These are phyloP conservation scores for Talaromyces funiculosus DNA, from an alignment of 2,329 filamentous ascomycete species.

Conservation along the genomic window DNA sequence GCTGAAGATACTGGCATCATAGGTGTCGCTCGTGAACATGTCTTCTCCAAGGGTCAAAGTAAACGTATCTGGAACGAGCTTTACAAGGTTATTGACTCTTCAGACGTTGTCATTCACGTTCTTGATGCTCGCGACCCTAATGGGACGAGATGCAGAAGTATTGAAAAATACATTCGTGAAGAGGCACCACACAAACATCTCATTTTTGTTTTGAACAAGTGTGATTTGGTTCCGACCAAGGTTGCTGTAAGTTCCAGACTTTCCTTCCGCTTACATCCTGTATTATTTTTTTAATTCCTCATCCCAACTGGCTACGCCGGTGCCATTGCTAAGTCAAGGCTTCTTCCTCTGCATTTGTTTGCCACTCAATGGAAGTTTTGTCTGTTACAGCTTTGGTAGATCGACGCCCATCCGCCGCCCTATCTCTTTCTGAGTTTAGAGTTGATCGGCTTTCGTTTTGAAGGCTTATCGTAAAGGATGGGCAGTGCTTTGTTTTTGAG, in stretches of 20 bases:
- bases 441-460: conserved; percentile 84
- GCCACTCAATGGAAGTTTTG: conserved; percentile 65
- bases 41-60: conserved; percentile 91
- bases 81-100: conserved; percentile 91
- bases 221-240: conserved; percentile 83
- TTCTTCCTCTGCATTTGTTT: conserved; percentile 56
- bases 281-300: conserved; percentile 12
- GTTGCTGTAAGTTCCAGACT: conserved; percentile 74
- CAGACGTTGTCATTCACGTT: conserved; percentile 93
- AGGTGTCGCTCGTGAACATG: conserved; percentile 68
- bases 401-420: conserved; percentile 66
- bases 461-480: conserved; percentile 68
- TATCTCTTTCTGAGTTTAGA: conserved; percentile 58
- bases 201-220: conserved; percentile 84
- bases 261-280: background rate
- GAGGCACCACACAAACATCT: conserved; percentile 96
- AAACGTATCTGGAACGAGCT: conserved; percentile 97
- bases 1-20: conserved; percentile 44
- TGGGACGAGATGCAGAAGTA: conserved; percentile 81
- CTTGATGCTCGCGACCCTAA: conserved; percentile 83
- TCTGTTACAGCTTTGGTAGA: conserved; percentile 99
- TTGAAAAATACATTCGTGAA: conserved; percentile 88
- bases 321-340: conserved; percentile 81
- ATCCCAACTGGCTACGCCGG: conserved; percentile 21
- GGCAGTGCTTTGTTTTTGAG: conserved; percentile 86